phyloP scores from a whole-genome alignment of 306 rosid species.

The Acmispon strigosus region DNA sequence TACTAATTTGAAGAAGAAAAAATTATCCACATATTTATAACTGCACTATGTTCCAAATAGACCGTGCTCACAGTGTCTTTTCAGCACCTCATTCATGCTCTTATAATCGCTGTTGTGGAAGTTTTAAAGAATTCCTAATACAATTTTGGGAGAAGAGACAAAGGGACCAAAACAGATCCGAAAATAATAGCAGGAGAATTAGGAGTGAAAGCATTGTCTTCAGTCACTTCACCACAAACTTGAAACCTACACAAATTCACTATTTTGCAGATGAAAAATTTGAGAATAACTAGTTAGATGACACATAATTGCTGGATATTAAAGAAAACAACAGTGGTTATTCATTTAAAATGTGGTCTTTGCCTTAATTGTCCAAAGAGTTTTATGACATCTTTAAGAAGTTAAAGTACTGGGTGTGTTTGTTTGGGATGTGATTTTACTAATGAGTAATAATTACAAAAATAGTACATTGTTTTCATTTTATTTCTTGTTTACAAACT shows the following conservation, averaged over 20 bases:
- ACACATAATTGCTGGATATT: not conserved
- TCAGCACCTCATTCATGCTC: not conserved
- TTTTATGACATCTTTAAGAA: not conserved
- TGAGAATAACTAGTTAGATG: not conserved
- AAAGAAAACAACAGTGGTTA: too few relatives aligned
- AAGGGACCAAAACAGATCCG: not conserved
- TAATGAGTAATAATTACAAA: not conserved
- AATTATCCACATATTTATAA: not conserved
- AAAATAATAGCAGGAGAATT: not conserved
- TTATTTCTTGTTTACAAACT: not conserved
- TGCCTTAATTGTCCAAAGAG: not conserved
- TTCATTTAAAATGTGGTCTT: not conserved
- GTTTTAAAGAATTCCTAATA: too few relatives aligned
- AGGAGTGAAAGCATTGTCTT: not conserved
- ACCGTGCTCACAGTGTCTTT: not conserved
- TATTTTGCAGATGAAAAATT: not conserved
- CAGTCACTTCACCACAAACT: not conserved
- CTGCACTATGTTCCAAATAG: not conserved
- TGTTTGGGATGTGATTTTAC: not conserved
- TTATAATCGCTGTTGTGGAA: too few relatives aligned
- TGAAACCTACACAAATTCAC: not conserved
- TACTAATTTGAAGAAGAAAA: not conserved
- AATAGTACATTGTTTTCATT: not conserved
- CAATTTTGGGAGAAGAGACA: not conserved
- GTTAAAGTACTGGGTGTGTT: not conserved